phyloP scores from a whole-genome alignment of 1,284 basidiomycete species.

The Trichosporon asahii region DNA sequence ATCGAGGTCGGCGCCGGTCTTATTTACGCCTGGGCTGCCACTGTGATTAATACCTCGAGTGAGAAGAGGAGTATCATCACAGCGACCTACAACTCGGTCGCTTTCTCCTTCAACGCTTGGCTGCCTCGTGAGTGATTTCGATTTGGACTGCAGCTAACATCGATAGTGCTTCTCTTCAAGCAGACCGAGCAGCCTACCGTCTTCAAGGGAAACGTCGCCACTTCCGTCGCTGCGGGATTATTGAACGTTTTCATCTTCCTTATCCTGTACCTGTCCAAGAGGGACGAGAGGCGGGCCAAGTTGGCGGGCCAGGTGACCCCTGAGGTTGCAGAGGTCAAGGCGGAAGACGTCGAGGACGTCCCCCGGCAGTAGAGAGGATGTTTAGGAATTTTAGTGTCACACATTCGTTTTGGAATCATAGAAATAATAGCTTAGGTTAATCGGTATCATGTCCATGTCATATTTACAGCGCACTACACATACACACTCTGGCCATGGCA shows the following conservation, averaged over 20 bases:
- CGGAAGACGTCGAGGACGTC: not conserved
- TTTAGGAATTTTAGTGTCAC: not conserved
- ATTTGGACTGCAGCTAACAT: not conserved
- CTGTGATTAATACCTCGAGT: not conserved
- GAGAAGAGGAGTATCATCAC: conserved; percentile 31
- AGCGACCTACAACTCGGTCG: conserved; percentile 29
- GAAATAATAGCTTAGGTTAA: not conserved
- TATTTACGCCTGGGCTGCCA: not conserved
- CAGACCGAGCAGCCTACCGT: conserved; percentile 31
- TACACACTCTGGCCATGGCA: not conserved
- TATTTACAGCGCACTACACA: not conserved
- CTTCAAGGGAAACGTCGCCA: conserved; percentile 28
- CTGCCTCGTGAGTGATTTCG: conserved; percentile 21
- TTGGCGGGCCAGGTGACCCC: not conserved
- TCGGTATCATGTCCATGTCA: not conserved
- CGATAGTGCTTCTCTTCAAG: conserved; percentile 31
- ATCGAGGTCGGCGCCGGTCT: not conserved
- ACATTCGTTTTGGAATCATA: not conserved
- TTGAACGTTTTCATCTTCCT: not conserved
- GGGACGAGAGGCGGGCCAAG: not conserved
- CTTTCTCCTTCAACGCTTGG: conserved; percentile 33
- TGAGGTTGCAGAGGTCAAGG: not conserved
- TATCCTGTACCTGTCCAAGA: not conserved
- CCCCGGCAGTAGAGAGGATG: not conserved
- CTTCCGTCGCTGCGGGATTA: not conserved